These are phyloP conservation scores for Cordyceps militaris DNA, from an alignment of 2,329 filamentous ascomycete genomes.

Conservation along the genomic window DNA sequence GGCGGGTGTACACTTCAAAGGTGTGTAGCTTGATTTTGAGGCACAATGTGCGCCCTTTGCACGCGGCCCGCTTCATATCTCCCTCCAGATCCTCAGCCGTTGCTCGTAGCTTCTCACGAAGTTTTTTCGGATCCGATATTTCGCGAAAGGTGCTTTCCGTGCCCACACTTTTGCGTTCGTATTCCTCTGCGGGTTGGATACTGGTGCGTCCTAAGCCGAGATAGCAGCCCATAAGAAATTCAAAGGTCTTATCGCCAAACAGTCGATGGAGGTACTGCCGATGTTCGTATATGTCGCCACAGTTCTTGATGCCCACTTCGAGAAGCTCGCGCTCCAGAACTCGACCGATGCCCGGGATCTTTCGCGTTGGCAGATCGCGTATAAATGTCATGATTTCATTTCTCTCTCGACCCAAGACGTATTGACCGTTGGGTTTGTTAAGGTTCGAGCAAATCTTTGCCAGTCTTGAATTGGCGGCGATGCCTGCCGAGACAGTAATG, in stretches of 20 bases:
- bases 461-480: constrained; percentile 85
- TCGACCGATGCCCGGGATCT: constrained; percentile 90
- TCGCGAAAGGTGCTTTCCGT: constrained; percentile 90
- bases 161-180: constrained; percentile 87
- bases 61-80: constrained; percentile 70
- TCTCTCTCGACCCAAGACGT: constrained; percentile 64
- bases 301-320: constrained; percentile 80
- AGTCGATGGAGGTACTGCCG: constrained; percentile 67
- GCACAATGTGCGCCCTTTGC: constrained; percentile 84
- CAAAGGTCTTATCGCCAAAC: constrained; percentile 86
- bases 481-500: constrained; percentile 88
- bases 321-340: constrained; percentile 88
- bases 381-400: constrained; percentile 78
- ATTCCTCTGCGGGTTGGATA: constrained; percentile 80
- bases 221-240: constrained; percentile 78
- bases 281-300: constrained; percentile 76
- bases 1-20: constrained; percentile 83
- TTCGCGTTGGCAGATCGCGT: constrained; percentile 72
- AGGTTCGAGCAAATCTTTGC: constrained; percentile 94
- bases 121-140: constrained; percentile 57
- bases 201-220: constrained; percentile 80
- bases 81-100: constrained; percentile 82
- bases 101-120: constrained; percentile 70
- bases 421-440: constrained; percentile 97
- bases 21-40: constrained; percentile 93